These are phyloP conservation scores for Candida boleticola DNA, from an alignment of 805 yeast genomes.

Conservation along the genomic window DNA sequence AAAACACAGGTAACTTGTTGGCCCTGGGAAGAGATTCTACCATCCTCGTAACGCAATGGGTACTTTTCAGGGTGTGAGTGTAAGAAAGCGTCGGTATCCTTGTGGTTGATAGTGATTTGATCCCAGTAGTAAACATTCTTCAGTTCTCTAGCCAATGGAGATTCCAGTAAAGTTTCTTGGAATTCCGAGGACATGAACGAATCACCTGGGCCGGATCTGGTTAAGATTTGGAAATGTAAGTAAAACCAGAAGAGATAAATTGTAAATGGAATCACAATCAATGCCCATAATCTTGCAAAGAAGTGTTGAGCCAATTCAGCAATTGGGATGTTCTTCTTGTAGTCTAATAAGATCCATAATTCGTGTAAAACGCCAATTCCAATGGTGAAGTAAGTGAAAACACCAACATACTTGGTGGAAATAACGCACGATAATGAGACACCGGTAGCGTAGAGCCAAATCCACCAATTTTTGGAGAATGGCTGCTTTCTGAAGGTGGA, in stretches of 20 bases:
- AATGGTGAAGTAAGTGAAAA: conserved; percentile 81
- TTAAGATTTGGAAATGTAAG: conserved; percentile 80
- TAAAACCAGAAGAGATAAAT: conserved; percentile 89
- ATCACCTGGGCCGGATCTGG: conserved; percentile 94
- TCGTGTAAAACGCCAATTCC: conserved; percentile 86
- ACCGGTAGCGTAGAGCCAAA: conserved; percentile 85
- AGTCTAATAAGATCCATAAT: conserved; percentile 83
- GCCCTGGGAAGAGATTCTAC: conserved; percentile 89
- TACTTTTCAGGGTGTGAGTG: conserved; percentile 79
- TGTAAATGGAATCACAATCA: conserved; percentile 76
- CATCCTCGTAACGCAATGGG: conserved; percentile 94
- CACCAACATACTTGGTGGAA: conserved; percentile 95
- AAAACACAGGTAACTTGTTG: conserved; percentile 85
- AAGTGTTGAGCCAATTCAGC: conserved; percentile 65
- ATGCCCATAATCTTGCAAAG: conserved; percentile 63
- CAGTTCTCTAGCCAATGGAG: conserved; percentile 68
- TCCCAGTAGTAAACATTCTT: conserved; percentile 76
- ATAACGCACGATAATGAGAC: conserved; percentile 85
- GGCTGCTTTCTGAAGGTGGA: conserved; percentile 64
- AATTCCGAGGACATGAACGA: conserved; percentile 91
- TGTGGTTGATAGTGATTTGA: conserved; percentile 72
- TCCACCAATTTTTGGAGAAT: conserved; percentile 75
- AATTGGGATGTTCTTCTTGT: conserved; percentile 60
- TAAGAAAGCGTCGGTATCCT: conserved; percentile 71
- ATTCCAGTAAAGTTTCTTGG: conserved; percentile 89